phyloP scores from a whole-genome alignment of 768 basidiomycete genomes.

The Gymnopilus junonius region DNA sequence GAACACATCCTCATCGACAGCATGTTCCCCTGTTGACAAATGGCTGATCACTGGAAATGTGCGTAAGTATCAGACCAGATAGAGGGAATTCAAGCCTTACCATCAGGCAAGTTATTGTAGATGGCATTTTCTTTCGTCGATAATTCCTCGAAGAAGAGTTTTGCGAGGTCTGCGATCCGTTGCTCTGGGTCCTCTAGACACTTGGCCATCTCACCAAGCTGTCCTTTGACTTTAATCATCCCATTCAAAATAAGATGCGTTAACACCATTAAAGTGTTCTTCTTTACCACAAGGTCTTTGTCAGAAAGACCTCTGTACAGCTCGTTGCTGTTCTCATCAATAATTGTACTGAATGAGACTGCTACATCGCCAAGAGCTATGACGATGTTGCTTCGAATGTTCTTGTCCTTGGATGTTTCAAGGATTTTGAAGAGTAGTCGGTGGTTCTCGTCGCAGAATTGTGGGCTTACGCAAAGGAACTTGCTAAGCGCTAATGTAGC shows the following conservation, averaged over 20 bases:
- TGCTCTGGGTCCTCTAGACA: slow-evolving; percentile 92
- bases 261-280: slow-evolving; percentile 98
- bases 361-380: slow-evolving; percentile 98
- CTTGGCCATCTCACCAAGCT: slow-evolving; percentile 99
- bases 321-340: slow-evolving; percentile 96
- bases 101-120: slow-evolving; percentile 97
- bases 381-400: slow-evolving; percentile 94
- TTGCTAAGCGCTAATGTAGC: slow-evolving; percentile 92
- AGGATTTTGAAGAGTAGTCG: slow-evolving; percentile 91
- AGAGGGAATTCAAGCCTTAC: slow-evolving; percentile 41
- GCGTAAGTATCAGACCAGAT: slow-evolving; percentile 6
- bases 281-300: slow-evolving; percentile 88
- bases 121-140: slow-evolving; percentile 99
- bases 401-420: slow-evolving; percentile 87
- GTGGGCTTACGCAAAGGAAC: slow-evolving; percentile 92
- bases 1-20: slow-evolving; percentile 92
- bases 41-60: slow-evolving; percentile 85
- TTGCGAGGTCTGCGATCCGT: slow-evolving; percentile 92
- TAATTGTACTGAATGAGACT: slow-evolving; percentile 95
- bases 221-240: slow-evolving; percentile 99
- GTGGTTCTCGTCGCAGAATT: slow-evolving; percentile 92
- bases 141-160: slow-evolving; percentile 95
- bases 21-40: slow-evolving; percentile 86
- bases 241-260: slow-evolving; percentile 97
- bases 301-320: slow-evolving; percentile 95